These are phyloP conservation scores for Solanum sitiens DNA, from an alignment of 257 asterid species.

Conservation along the genomic window DNA sequence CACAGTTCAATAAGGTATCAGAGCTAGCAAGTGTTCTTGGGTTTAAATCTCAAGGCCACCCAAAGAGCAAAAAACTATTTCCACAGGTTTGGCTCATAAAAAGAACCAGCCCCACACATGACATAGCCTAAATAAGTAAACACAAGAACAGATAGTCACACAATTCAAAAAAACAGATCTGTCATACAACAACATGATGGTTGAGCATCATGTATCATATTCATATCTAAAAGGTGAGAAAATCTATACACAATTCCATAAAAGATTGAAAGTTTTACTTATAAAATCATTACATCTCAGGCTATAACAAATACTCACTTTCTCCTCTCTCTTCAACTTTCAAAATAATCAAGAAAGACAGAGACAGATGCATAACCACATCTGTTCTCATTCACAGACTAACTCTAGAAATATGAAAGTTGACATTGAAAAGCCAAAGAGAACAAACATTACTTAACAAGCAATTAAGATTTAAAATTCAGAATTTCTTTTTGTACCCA, in stretches of 20 bases:
- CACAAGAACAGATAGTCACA: not conserved
- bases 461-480: not conserved
- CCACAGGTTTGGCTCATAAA: not conserved
- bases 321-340: not conserved
- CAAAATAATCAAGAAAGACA: not conserved
- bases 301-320: not conserved
- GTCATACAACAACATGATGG: not conserved
- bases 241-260: not conserved
- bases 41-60: not conserved
- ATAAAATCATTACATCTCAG: not conserved
- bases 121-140: not conserved
- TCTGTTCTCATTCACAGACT: not conserved
- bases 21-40: not conserved
- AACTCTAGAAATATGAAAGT: not conserved
- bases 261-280: not conserved
- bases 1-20: not conserved
- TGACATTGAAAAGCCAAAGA: not conserved
- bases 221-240: not conserved
- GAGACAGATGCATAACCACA: not conserved
- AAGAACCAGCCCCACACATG: not conserved
- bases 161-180: not conserved
- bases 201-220: not conserved
- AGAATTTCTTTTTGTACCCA: not conserved
- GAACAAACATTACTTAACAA: not conserved
- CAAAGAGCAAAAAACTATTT: not conserved